phyloP scores from a whole-genome alignment of 768 basidiomycete genomes.

The Auricularia sp. region DNA sequence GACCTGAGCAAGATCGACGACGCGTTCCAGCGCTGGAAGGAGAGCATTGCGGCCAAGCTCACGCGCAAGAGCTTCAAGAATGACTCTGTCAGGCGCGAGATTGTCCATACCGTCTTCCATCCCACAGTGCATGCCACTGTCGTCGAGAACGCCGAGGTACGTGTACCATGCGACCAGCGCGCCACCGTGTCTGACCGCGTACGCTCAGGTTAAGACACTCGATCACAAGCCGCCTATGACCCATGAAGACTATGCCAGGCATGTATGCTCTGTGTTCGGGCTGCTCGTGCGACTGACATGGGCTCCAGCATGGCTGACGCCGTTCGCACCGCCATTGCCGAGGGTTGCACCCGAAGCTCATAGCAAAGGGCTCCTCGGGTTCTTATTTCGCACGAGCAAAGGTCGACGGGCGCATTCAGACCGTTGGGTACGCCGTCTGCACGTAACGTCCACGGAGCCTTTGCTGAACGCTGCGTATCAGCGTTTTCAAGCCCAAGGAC shows the following conservation, averaged over 20 bases:
- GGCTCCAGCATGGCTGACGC: constrained; percentile 46
- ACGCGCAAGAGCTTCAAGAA: constrained; percentile 56
- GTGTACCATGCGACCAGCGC: neutral
- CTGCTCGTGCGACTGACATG: neutral
- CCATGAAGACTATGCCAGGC: constrained; percentile 62
- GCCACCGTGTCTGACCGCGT: constrained; percentile 6
- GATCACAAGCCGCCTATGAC: constrained; percentile 75
- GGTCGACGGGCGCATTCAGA: constrained; percentile 64
- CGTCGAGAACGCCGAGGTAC: constrained; percentile 30
- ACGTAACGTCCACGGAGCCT: neutral
- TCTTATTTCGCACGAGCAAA: constrained; percentile 87
- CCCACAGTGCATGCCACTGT: constrained; percentile 35
- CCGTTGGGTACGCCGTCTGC: constrained; percentile 57
- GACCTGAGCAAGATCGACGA: constrained; percentile 72
- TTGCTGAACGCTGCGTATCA: constrained; percentile 18
- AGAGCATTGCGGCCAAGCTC: constrained; percentile 77
- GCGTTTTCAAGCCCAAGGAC: constrained; percentile 88
- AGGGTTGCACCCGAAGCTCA: constrained; percentile 84
- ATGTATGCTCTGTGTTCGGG: constrained; percentile 20
- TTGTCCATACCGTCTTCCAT: constrained; percentile 75
- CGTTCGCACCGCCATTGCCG: constrained; percentile 57
- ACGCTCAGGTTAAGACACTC: constrained; percentile 59
- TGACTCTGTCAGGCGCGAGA: constrained; percentile 51
- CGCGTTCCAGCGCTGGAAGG: constrained; percentile 87
- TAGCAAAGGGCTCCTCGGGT: constrained; percentile 79